Evolutionary conservation across 2,329 filamentous ascomycete genomes (phyloP), one percentile per base, ranked within the genome.

Genomic region (Hypoxylon sp.): DNA sequence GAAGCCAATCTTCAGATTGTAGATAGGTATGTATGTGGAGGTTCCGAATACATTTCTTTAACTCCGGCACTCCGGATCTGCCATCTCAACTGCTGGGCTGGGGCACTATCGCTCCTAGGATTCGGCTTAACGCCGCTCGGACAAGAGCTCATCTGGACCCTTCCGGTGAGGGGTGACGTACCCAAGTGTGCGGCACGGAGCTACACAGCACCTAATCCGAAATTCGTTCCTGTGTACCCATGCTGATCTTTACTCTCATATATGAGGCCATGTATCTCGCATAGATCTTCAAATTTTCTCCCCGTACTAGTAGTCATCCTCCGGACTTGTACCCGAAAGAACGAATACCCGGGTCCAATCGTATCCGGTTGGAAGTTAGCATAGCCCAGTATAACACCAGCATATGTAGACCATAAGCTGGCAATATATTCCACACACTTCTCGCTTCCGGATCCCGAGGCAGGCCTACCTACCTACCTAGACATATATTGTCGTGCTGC

Each of bases 261-360:
- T 37, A 50, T n/a, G 33, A 10, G 31, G 20, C 55, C 11, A 59
- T 31, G 42, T 40, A 54, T 64, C 40, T 40, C 40, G 42, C 50
- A 59, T 64, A 50, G 60, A 63, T 64, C 65, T 63, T 67, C 60
- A 50, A n/a, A 22, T 50, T 50, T 40, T 37, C 40, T 59, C 55
- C 48, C 54, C 7, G 22, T 66, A 53, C 14, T 50, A 53, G 11
- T 42, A 44, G 44, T 35, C 30, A 27, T 64, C 22, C 30, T 64
- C 44, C 44, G 60, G 35, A 30, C 14, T 27, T 30, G 35, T 31
- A 51, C 31, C 53, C 31, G 56, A 56, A 14, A 54, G 42, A 48
- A 40, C 31, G 58, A 66, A 63, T 63, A 53, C 31, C 59, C 59
- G 58, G 50, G 14, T 37, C 55, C 35, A 60, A 56, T 59, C 4